Conservation (phyloP, 2,329 filamentous ascomycete species). For the Piedraia hortae region DNA sequence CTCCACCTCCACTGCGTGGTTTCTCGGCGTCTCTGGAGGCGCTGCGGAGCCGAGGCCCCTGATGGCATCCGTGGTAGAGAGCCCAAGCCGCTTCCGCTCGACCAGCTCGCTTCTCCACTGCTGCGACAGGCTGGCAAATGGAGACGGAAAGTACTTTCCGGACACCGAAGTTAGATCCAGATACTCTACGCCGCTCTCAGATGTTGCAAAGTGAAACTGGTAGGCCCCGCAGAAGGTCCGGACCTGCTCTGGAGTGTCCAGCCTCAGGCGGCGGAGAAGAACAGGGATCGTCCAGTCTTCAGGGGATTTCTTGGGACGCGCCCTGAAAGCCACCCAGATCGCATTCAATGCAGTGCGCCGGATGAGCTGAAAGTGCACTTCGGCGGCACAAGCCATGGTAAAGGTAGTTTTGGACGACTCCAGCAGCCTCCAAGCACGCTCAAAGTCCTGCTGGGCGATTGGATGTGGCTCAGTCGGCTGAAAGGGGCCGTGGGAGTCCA, state of each 20-base stretch:
- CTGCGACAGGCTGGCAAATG: constrained; percentile 12
- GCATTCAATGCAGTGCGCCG: constrained; percentile 27
- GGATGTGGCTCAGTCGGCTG: constrained; percentile 21
- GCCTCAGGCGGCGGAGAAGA: constrained; percentile 24
- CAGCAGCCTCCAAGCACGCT: constrained; percentile 29
- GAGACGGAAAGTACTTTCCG: constrained; percentile 9
- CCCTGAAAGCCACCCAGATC: constrained; percentile 6
- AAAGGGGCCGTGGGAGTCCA: constrained; percentile 24
- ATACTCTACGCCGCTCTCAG: constrained; percentile 15
- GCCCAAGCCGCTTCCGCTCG: constrained; percentile 28
- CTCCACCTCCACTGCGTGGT: constrained; percentile 15
- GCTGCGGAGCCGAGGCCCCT: constrained; percentile 27
- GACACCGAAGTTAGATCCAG: constrained; percentile 25
- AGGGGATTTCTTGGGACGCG: constrained; percentile 4
- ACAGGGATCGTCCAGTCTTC: constrained; percentile 24
- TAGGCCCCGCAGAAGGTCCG: constrained; percentile 26
- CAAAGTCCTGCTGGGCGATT: constrained; percentile 30
- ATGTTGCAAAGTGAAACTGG: constrained; percentile 22
- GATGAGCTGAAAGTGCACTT: constrained; percentile 32
- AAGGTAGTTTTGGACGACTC: constrained; percentile 29
- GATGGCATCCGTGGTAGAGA: constrained; percentile 26
- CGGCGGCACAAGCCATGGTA: constrained; percentile 34
- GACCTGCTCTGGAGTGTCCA: constrained; percentile 28
- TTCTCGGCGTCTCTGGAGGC: constrained; percentile 21
- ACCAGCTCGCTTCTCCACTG: constrained; percentile 21